These are phyloP conservation scores for Saccharum spontaneum DNA, from an alignment of 176 grass and related monocot species.

Conservation along the genomic window DNA sequence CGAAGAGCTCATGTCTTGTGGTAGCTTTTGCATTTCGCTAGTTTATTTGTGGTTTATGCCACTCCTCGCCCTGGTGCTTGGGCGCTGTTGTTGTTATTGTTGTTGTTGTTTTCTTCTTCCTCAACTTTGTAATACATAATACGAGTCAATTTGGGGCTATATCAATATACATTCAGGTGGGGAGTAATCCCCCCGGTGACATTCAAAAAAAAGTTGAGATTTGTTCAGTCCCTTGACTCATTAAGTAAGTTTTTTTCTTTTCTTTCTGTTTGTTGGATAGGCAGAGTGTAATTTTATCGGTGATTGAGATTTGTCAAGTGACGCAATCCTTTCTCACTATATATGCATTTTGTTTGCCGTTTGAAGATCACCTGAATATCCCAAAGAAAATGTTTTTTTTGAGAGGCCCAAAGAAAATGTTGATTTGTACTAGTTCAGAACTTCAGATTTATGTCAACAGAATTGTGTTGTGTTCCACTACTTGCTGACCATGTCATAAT, in stretches of 20 bases:
- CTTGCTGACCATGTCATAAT: background rate
- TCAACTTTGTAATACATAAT: no score
- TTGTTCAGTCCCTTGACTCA: background rate
- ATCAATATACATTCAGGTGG: no score
- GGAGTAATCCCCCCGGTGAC: no score
- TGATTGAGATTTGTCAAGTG: background rate
- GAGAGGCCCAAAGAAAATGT: background rate
- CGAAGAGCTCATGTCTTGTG: no score
- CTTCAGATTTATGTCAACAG: background rate
- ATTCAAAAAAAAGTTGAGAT: background rate
- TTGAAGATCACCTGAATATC: background rate
- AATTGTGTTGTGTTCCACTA: background rate
- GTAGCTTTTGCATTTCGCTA: no score
- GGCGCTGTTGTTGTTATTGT: no score
- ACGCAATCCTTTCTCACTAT: background rate
- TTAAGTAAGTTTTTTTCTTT: background rate
- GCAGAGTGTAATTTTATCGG: constrained; percentile 5
- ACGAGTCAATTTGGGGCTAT: no score
- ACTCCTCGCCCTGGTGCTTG: no score
- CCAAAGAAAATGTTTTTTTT: background rate
- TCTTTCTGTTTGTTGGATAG: background rate
- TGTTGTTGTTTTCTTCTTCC: no score
- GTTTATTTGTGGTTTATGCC: no score
- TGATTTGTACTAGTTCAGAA: background rate
- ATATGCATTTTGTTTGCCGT: background rate